Conservation (phyloP, 305 asterid species). For the Rubia tinctorum region DNA sequence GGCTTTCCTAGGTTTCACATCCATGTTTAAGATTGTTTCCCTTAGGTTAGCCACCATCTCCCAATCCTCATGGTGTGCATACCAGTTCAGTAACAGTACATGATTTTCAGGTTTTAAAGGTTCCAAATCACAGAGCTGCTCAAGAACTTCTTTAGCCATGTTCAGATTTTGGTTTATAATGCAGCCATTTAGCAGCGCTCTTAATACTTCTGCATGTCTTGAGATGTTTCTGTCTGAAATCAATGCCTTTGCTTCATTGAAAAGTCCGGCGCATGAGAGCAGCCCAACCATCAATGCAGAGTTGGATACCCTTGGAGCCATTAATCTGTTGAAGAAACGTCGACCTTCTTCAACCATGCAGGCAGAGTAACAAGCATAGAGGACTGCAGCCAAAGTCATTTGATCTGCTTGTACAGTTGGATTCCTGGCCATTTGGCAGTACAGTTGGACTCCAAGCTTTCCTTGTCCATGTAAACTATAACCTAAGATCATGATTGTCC, state of each 20-base stretch:
- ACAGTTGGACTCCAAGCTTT: constrained; percentile 22
- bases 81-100: constrained; percentile 22
- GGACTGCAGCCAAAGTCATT: constrained; percentile 21
- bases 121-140: constrained; percentile 26
- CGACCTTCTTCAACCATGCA: constrained; percentile 29
- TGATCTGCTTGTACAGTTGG: constrained; percentile 15
- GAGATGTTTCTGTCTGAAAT: constrained; percentile 19
- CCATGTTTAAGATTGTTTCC: constrained; percentile 17
- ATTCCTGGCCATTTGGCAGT: constrained; percentile 10
- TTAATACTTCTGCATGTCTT: constrained; percentile 24
- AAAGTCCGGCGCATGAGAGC: constrained; percentile 27
- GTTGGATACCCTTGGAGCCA: constrained; percentile 26
- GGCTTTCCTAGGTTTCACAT: constrained; percentile 24
- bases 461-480: constrained; percentile 32
- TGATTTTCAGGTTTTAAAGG: constrained; percentile 27
- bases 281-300: constrained; percentile 31
- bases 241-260: constrained; percentile 21
- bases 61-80: constrained; percentile 20
- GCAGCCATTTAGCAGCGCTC: constrained; percentile 32
- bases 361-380: constrained; percentile 26
- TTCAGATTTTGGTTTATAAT: constrained; percentile 21
- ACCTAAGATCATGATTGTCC: constrained; percentile 31
- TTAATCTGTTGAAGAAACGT: constrained; percentile 17
- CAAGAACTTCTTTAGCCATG: constrained; percentile 18
- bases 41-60: constrained; percentile 20